phyloP scores from a whole-genome alignment of 768 basidiomycete genomes.

The Tulasnella sp. region DNA sequence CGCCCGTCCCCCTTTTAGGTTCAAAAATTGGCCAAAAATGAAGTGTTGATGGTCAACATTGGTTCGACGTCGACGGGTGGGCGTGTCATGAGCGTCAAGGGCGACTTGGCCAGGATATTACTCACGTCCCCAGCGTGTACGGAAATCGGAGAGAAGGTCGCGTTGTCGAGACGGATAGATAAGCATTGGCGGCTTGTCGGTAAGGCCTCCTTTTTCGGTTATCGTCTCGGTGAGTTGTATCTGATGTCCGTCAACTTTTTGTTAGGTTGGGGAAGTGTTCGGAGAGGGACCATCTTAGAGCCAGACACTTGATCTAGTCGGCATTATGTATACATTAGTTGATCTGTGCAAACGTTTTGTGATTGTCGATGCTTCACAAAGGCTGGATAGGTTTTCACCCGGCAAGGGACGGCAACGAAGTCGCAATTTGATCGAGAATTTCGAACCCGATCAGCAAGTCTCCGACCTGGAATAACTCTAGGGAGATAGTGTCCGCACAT shows the following conservation, averaged over 20 bases:
- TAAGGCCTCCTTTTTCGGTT: conserved; percentile 31
- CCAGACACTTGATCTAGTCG: conserved; percentile 8
- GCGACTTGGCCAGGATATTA: conserved; percentile 88
- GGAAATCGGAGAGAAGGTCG: conserved; percentile 96
- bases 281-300: conserved; percentile 72
- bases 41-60: conserved; percentile 92
- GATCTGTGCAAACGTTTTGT: too few species aligned
- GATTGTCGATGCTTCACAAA: too few species aligned
- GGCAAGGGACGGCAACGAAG: too few species aligned
- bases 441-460: too few species aligned
- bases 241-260: background rate
- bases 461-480: too few species aligned
- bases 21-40: conserved; percentile 80
- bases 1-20: conserved; percentile 30
- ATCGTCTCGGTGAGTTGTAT: background rate
- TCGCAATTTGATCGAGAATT: too few species aligned
- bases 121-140: conserved; percentile 92
- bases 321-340: background rate
- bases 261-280: conserved; percentile 67
- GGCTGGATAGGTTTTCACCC: too few species aligned
- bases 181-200: conserved; percentile 98
- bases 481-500: too few species aligned
- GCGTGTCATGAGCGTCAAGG: conserved; percentile 86
- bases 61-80: conserved; percentile 96
- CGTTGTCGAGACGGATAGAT: conserved; percentile 85